Conservation (phyloP, 164 flowering plant genomes). For the Vitis rotundifolia region DNA sequence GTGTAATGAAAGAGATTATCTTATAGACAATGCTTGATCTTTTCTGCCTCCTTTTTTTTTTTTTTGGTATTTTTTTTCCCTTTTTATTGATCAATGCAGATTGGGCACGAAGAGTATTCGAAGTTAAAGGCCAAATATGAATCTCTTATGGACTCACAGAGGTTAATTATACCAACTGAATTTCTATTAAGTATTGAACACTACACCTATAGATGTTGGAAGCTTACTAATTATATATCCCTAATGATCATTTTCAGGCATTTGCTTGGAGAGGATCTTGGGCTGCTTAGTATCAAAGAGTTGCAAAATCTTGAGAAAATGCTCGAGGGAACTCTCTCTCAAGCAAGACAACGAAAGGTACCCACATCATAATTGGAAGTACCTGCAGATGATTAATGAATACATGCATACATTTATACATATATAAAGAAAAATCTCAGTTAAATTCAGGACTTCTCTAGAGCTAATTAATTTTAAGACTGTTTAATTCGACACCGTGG, state of each 20-base stretch:
- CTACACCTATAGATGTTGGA: no score
- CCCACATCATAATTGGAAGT: neutral
- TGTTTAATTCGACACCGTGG: no score
- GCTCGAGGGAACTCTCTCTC: constrained; percentile 80
- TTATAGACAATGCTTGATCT: neutral
- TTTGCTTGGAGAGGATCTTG: constrained; percentile 96
- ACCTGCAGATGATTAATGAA: no score
- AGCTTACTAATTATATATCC: neutral
- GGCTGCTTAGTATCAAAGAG: constrained; percentile 77
- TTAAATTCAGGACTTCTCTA: no score
- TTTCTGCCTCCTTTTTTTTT: neutral
- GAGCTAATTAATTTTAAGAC: no score
- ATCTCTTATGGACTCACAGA: constrained; percentile 74
- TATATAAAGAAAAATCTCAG: neutral
- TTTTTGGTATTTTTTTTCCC: neutral
- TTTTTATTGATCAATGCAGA: constrained; percentile 36
- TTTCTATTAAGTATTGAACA: no score
- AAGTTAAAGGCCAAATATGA: constrained; percentile 78
- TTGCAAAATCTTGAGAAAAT: constrained; percentile 84
- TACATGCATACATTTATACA: neutral
- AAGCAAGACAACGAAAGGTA: constrained; percentile 89
- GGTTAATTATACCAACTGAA: constrained; percentile 34
- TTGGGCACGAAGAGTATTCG: constrained; percentile 75
- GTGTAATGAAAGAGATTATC: no score
- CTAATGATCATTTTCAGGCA: constrained; percentile 42